phyloP scores from a whole-genome alignment of 1,139 yeast genomes.

The Blastobotrys malaysiensis region DNA sequence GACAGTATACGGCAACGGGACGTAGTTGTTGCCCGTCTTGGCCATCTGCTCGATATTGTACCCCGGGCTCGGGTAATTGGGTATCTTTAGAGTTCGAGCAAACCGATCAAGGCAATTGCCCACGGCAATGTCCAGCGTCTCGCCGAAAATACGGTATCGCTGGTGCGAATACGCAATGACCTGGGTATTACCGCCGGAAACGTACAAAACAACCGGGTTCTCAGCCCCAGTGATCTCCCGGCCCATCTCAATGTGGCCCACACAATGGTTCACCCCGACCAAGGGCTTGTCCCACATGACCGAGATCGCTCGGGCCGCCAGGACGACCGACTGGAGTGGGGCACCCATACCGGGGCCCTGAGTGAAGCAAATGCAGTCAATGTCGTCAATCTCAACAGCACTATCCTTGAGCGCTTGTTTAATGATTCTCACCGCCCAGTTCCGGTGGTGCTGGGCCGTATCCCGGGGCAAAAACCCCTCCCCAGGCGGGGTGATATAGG shows the following conservation, averaged over 20 bases:
- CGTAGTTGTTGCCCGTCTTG: constrained; percentile 60
- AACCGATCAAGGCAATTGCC: constrained; percentile 96
- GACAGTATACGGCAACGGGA: constrained; percentile 86
- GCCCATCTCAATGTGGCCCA: constrained; percentile 99
- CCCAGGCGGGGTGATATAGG: constrained; percentile 95
- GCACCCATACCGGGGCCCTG: constrained; percentile 99
- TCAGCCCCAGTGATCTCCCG: constrained; percentile 93
- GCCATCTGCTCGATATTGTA: constrained; percentile 95
- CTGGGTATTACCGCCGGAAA: constrained; percentile 97
- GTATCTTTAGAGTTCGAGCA: constrained; percentile 81
- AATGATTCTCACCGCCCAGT: constrained; percentile 86
- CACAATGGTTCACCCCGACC: constrained; percentile 94
- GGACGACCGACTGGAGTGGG: constrained; percentile 86
- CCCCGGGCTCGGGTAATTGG: constrained; percentile 96
- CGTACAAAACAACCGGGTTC: constrained; percentile 93
- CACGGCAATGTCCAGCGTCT: constrained; percentile 92
- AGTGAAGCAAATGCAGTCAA: constrained; percentile 91
- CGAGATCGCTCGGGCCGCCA: constrained; percentile 84
- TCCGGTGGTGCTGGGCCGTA: constrained; percentile 92
- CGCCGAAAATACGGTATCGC: constrained; percentile 92
- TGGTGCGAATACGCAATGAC: constrained; percentile 94
- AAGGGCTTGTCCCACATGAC: constrained; percentile 79
- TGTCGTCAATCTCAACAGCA: constrained; percentile 44
- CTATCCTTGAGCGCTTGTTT: constrained; percentile 64
- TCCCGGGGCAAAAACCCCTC: constrained; percentile 96